Evolutionary conservation across 768 basidiomycete species (phyloP).

Genomic region (Lepiota venenata): DNA sequence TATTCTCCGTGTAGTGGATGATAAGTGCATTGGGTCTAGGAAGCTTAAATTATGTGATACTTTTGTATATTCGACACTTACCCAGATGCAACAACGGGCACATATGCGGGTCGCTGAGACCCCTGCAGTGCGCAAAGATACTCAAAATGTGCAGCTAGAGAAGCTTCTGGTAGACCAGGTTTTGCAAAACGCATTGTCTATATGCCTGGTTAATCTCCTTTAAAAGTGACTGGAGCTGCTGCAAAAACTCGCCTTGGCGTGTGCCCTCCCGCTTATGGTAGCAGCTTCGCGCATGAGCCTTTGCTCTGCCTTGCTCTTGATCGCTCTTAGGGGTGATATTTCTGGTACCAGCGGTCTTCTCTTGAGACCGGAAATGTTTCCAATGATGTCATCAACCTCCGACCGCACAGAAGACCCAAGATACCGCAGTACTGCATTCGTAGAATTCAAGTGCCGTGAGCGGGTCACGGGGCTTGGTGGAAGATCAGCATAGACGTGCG

Average conservation of each 20-base stretch:
- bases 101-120: slow-evolving; percentile 89
- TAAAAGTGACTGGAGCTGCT: neutral
- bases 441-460: slow-evolving; percentile 22
- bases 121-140: slow-evolving; percentile 80
- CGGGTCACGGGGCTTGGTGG: slow-evolving; percentile 45
- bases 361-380: slow-evolving; percentile 43
- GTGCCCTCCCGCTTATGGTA: slow-evolving; percentile 81
- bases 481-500: slow-evolving; percentile 51
- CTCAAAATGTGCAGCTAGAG: slow-evolving; percentile 77
- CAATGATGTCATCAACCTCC: slow-evolving; percentile 56
- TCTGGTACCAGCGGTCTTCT: slow-evolving; percentile 58
- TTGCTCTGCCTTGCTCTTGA: slow-evolving; percentile 82
- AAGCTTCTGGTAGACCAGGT: slow-evolving; percentile 38
- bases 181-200: slow-evolving; percentile 83
- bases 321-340: slow-evolving; percentile 64
- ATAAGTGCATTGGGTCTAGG: slow-evolving; percentile 80
- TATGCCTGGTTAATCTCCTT: neutral
- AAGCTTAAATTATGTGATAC: neutral
- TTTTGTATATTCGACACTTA: slow-evolving; percentile 27
- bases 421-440: slow-evolving; percentile 57
- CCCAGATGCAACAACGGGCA: slow-evolving; percentile 97
- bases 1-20: slow-evolving; percentile 94
- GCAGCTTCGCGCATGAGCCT: slow-evolving; percentile 80
- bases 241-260: slow-evolving; percentile 62
- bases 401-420: slow-evolving; percentile 32